phyloP scores from a whole-genome alignment of 1,284 basidiomycete genomes.

The Lignosus rhinocerotis region DNA sequence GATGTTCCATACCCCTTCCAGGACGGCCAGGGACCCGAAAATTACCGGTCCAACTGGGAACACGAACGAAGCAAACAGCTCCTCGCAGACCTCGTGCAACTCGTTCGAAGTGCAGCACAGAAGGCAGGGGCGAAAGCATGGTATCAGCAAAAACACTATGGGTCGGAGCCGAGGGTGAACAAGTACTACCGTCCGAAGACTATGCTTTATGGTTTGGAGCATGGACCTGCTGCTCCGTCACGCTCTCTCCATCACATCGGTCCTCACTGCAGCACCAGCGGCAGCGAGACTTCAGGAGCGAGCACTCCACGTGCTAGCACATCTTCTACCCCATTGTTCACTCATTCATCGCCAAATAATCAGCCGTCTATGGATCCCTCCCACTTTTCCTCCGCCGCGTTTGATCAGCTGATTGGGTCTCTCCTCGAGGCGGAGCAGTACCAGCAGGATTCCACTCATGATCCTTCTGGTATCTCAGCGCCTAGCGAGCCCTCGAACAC shows the following conservation, averaged over 20 bases:
- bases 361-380: neutral
- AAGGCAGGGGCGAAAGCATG: slow-evolving; percentile 33
- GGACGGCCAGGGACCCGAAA: slow-evolving; percentile 63
- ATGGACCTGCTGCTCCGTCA: neutral
- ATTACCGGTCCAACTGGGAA: slow-evolving; percentile 63
- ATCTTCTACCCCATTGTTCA: neutral
- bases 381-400: slow-evolving; percentile 11
- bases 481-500: neutral
- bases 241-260: slow-evolving; percentile 6
- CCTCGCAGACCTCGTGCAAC: slow-evolving; percentile 56
- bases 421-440: slow-evolving; percentile 18
- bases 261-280: neutral
- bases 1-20: slow-evolving; percentile 76
- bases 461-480: neutral
- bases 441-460: slow-evolving; percentile 1
- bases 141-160: slow-evolving; percentile 23
- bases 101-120: slow-evolving; percentile 55
- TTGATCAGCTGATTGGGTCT: slow-evolving; percentile 22
- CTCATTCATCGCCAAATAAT: neutral
- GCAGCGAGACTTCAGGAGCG: neutral
- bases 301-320: slow-evolving; percentile 2
- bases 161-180: slow-evolving; percentile 29
- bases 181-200: slow-evolving; percentile 40
- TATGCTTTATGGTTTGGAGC: slow-evolving; percentile 23
- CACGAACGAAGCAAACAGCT: slow-evolving; percentile 60